phyloP scores from a whole-genome alignment of 2,329 filamentous ascomycete genomes.

The Ophiostoma montium region DNA sequence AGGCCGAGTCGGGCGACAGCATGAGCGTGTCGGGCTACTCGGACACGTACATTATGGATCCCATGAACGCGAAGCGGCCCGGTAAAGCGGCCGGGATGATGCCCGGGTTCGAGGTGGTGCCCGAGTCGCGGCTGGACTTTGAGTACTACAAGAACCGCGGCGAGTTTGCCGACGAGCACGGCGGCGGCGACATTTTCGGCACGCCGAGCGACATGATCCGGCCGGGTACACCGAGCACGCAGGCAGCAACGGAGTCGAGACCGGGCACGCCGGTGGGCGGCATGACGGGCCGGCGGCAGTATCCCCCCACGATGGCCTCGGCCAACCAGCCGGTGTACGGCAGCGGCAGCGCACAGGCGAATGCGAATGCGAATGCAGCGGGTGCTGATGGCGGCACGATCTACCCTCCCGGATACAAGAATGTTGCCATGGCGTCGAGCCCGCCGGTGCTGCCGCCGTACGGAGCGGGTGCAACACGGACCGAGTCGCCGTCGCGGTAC shows the following conservation, averaged over 20 bases:
- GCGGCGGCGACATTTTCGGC: constrained; percentile 59
- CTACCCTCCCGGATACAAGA: constrained; percentile 13
- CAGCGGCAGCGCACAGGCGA: not conserved
- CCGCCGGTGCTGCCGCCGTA: constrained; percentile 6
- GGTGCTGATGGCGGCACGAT: constrained; percentile 8
- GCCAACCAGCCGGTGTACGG: constrained; percentile 1
- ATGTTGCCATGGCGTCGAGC: constrained; percentile 4
- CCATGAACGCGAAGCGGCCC: constrained; percentile 57
- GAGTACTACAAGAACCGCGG: constrained; percentile 81
- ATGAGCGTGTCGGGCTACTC: constrained; percentile 59
- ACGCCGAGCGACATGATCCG: constrained; percentile 43
- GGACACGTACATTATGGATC: constrained; percentile 65
- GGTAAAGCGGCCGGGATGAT: constrained; percentile 24
- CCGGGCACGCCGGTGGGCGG: constrained; percentile 34
- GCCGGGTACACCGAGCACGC: constrained; percentile 44
- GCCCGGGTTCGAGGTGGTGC: constrained; percentile 79
- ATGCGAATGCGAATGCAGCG: not conserved
- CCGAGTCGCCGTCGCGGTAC: constrained; percentile 10
- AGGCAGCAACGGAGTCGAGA: constrained; percentile 30
- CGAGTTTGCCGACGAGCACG: constrained; percentile 77
- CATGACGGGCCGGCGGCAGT: constrained; percentile 18
- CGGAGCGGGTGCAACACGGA: not conserved
- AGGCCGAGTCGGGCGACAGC: constrained; percentile 40
- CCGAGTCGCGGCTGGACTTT: constrained; percentile 76
- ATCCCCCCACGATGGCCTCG: constrained; percentile 7